Base-by-base conservation (phyloP, 139 green algal genomes). In the Micromonas commoda region DNA sequence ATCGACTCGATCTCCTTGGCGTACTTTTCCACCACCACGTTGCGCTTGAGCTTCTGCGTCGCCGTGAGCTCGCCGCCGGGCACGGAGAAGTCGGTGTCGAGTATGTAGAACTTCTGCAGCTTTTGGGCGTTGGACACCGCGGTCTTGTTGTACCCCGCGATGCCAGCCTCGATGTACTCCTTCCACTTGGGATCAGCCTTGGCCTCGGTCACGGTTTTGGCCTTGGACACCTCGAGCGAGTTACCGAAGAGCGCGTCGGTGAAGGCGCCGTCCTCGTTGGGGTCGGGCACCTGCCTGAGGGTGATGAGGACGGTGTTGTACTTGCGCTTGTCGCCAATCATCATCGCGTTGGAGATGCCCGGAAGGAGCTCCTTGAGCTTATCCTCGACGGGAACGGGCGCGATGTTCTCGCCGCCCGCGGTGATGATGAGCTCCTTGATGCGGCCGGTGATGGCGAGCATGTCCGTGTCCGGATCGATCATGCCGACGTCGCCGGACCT, bases 401-500 rank as follows among this genome's bases (percentile, higher is more conserved):
- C 72, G 54, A 78, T 78, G 72, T 78, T 78, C 51, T 78, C 72
- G 28, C 72, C 72, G 45, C 72, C 72, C 26, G 51, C 72, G 28
- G 72, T 78, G 72, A 78, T 78, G 72, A 78, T 78, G 53, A 78
- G 72, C 51, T 78, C 72, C 54, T 78, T 78, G 39, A 78, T 78
- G 45, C 72, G 72, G 29, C 72, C 72, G 52, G 72, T 78, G 54
- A 78, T 78, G n/a, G 26, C 20, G 3, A 78, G 54, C 53, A 69
- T 24, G 45, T 33, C 54, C 28, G 72, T 78, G 20, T 38, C 26
- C n/a, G 45, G 45, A 39, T 78, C 72, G 45, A 78, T 45, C 2
- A 13, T 20, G 5, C 72, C 72, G 31, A 78, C 72, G 54, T 78
- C 72, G 28, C 72, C 72, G 24, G 39, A 70, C 51, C 70, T 51